These are phyloP conservation scores for Starmerella stellata DNA, from an alignment of 805 yeast genomes.

Conservation along the genomic window DNA sequence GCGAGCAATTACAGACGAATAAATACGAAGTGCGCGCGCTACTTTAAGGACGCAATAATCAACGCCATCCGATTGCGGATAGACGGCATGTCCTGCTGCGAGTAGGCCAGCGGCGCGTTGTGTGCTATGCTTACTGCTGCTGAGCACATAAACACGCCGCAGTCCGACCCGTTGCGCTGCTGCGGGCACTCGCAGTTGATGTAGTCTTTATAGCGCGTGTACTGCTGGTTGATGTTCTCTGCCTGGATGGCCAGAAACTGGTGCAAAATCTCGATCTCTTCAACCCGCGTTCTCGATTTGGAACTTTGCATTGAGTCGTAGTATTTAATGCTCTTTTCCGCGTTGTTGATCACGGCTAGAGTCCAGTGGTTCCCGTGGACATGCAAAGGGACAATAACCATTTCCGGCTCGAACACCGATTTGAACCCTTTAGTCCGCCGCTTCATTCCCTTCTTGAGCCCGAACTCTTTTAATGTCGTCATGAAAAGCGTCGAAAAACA, in stretches of 20 bases:
- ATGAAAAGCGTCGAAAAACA: conserved; percentile 82
- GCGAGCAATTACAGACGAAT: too few relatives aligned
- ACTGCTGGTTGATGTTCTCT: conserved; percentile 28
- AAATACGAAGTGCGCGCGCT: too few relatives aligned
- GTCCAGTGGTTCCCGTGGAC: conserved; percentile 82
- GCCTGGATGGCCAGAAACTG: conserved; percentile 56
- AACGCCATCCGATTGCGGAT: conserved; percentile 53
- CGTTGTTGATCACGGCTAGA: conserved; percentile 55
- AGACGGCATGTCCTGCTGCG: conserved; percentile 49
- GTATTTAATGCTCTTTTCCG: conserved; percentile 39
- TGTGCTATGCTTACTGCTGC: conserved; percentile 46
- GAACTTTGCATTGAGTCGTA: conserved; percentile 52
- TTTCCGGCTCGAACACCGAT: conserved; percentile 43
- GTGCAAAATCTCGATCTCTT: conserved; percentile 30
- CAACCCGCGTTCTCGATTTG: conserved; percentile 9
- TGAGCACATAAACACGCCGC: conserved; percentile 85
- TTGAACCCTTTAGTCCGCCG: conserved; percentile 17
- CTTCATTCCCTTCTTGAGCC: conserved; percentile 40
- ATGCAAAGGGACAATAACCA: conserved; percentile 73
- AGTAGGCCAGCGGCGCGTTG: conserved; percentile 33
- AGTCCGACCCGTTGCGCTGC: conserved; percentile 79
- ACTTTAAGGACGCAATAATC: too few relatives aligned
- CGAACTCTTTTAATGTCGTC: conserved; percentile 49
- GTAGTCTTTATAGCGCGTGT: conserved; percentile 18
- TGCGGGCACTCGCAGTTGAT: conserved; percentile 42